A percentile compares a stretch with the other conserved stretches of the same genome.
Conservation (phyloP, 1,139 yeast species). For the Protomyces pachydermus region DNA sequence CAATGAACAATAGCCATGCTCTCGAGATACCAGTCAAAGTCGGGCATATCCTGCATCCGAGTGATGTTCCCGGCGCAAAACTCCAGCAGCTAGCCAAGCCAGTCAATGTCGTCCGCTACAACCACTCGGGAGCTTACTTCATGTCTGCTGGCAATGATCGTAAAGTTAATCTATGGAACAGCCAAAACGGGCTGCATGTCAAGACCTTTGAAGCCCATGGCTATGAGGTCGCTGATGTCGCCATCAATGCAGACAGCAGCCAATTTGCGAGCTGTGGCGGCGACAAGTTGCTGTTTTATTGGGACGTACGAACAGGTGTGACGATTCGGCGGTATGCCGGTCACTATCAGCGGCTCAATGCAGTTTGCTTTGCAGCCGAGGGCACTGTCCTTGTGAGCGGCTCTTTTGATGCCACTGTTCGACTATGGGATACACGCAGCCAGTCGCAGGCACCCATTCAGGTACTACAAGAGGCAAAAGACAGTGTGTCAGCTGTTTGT, state of each 20-base stretch:
- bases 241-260: constrained; percentile 37
- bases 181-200: constrained; percentile 33
- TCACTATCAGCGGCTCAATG: constrained; percentile 39
- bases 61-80: constrained; percentile 3
- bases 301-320: constrained; percentile 40
- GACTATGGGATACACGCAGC: constrained; percentile 41
- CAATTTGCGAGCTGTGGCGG: constrained; percentile 42
- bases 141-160: constrained; percentile 41
- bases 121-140: constrained; percentile 37
- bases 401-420: constrained; percentile 39
- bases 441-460: constrained; percentile 38
- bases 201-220: constrained; percentile 35
- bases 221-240: constrained; percentile 39
- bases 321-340: constrained; percentile 37
- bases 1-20: background rate
- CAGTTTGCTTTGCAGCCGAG: constrained; percentile 37
- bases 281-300: constrained; percentile 39
- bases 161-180: constrained; percentile 38
- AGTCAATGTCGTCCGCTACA: constrained; percentile 37
- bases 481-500: constrained; percentile 38
- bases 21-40: background rate
- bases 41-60: constrained; percentile 7
- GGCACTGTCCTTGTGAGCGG: constrained; percentile 38
- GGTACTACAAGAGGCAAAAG: constrained; percentile 39
- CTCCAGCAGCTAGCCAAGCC: constrained; percentile 28